A percentile compares a stretch with the other conserved stretches of the same genome.
phyloP scores from a whole-genome alignment of 176 grass and related monocot species.

The Ensete glaucum region DNA sequence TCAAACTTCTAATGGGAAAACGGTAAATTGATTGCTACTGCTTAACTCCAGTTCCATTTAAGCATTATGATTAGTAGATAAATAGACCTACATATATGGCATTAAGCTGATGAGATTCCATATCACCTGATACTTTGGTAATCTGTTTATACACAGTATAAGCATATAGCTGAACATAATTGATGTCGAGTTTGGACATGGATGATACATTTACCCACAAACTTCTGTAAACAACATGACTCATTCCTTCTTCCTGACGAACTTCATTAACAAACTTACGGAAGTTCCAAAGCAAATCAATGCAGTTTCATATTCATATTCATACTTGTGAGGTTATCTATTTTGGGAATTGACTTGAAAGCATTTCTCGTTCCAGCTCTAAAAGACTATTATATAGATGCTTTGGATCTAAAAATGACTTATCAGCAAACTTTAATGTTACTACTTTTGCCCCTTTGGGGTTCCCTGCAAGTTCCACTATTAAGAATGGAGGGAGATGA shows the following conservation, averaged over 20 bases:
- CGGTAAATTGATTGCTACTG: constrained; percentile 25
- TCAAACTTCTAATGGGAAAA: constrained; percentile 62
- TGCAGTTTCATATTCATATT: not conserved
- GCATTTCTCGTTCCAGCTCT: not conserved
- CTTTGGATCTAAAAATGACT: not conserved
- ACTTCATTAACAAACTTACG: not conserved
- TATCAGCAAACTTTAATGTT: too few species aligned
- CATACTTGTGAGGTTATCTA: not conserved
- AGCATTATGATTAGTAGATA: not conserved
- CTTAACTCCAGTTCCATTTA: not conserved
- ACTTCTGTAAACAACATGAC: not conserved
- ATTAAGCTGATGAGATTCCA: too few species aligned
- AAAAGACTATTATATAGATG: not conserved
- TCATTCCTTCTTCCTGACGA: not conserved
- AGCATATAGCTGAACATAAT: not conserved
- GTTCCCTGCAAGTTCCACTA: too few species aligned
- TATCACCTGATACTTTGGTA: too few species aligned
- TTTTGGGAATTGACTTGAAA: not conserved
- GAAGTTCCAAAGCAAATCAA: not conserved
- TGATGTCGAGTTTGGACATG: not conserved
- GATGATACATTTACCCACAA: not conserved
- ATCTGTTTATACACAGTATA: too few species aligned
- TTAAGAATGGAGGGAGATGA: too few species aligned
- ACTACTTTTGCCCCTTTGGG: too few species aligned
- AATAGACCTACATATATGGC: not conserved